Percentiles rank a stretch among this genome's conserved stretches.
Evolutionary conservation across 305 asterid species (phyloP).

Genomic region (Ilex paraguariensis): DNA sequence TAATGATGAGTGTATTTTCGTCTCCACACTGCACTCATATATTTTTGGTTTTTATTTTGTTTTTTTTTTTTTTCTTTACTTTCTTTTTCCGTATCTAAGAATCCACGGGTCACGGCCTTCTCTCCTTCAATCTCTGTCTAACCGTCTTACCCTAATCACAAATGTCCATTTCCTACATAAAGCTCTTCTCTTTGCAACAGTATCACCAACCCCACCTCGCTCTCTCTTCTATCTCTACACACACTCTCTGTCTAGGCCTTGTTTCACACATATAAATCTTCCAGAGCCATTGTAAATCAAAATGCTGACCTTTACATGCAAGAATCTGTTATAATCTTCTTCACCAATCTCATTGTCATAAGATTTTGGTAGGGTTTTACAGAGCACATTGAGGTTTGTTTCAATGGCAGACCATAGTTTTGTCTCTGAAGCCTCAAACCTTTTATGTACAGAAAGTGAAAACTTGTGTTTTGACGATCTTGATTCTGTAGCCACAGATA

Average conservation of each 20-base stretch:
- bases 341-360: conserved; percentile 6
- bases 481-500: conserved; percentile 25
- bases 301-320: conserved; percentile 25
- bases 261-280: no score
- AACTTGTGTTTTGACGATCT: conserved; percentile 39
- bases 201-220: conserved; percentile 27
- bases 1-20: no score
- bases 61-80: no score
- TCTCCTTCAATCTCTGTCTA: conserved; percentile 32
- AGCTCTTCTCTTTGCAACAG: conserved; percentile 36
- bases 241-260: background rate
- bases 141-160: conserved; percentile 47
- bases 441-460: conserved; percentile 46
- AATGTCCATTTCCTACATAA: conserved; percentile 46
- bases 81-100: background rate
- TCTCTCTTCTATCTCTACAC: conserved; percentile 10
- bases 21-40: no score
- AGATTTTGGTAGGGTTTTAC: conserved; percentile 8
- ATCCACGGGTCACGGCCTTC: conserved; percentile 5
- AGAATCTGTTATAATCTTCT: conserved; percentile 6
- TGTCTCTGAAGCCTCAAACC: conserved; percentile 35
- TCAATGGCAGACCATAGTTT: conserved; percentile 42
- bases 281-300: background rate
- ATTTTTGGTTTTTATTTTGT: no score
- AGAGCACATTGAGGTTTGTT: background rate